These are phyloP conservation scores for Syzygium malaccense DNA, from an alignment of 441 rosid genomes.

Conservation along the genomic window DNA sequence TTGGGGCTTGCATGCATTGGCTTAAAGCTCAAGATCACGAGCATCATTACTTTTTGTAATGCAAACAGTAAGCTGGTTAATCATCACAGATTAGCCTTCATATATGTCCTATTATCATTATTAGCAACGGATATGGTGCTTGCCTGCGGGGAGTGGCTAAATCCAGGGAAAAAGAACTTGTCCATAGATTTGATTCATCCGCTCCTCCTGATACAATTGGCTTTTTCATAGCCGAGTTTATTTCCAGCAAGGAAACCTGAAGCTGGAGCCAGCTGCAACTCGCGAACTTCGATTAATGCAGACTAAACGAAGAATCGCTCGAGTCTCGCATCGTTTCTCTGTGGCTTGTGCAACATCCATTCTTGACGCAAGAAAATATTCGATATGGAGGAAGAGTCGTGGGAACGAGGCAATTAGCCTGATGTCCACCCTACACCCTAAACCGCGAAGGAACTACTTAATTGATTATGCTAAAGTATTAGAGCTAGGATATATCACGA, in stretches of 20 bases:
- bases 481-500: background rate
- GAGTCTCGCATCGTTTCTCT: background rate
- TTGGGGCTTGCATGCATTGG: no score
- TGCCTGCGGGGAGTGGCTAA: slow-evolving; percentile 74
- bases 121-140: background rate
- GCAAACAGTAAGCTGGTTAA: background rate
- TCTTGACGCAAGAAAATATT: background rate
- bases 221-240: slow-evolving; percentile 88
- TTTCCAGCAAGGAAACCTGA: slow-evolving; percentile 34
- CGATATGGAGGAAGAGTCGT: background rate
- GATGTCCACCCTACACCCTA: background rate
- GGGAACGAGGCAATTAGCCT: background rate
- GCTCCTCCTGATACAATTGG: slow-evolving; percentile 84
- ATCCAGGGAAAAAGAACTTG: slow-evolving; percentile 79
- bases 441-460: background rate
- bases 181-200: slow-evolving; percentile 92
- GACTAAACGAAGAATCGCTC: background rate
- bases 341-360: background rate
- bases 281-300: background rate
- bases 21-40: no score
- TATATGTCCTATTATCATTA: background rate
- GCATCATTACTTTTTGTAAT: background rate
- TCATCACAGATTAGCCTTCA: background rate
- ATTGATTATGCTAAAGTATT: background rate
- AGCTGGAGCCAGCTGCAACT: slow-evolving; percentile 8